Percentiles rank a stretch among this genome's conserved stretches.
Evolutionary conservation across 352 stramenopile species (phyloP).

Genomic region (Blastocystis sp.): DNA sequence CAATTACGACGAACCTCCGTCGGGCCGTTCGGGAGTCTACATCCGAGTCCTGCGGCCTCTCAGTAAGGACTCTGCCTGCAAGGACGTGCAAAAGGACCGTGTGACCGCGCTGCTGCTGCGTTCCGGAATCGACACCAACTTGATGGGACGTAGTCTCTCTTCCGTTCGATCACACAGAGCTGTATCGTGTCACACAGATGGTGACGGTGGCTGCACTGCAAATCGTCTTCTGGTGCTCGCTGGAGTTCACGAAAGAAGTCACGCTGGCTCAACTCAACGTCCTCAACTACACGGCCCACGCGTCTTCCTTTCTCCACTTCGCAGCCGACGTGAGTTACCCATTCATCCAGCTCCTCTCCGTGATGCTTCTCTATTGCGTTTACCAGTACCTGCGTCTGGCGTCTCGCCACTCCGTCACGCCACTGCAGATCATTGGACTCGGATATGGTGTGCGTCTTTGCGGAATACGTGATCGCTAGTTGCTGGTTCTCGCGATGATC

Average conservation of each 20-base stretch:
- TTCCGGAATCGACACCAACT: slow-evolving; percentile 27
- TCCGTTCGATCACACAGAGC: no score
- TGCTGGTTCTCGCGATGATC: not conserved
- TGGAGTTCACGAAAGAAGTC: slow-evolving; percentile 1
- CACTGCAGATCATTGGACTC: slow-evolving; percentile 6
- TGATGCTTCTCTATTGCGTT: not conserved
- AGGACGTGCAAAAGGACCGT: not conserved
- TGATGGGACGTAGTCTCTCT: slow-evolving; percentile 23
- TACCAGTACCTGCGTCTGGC: not conserved
- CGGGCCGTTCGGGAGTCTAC: not conserved
- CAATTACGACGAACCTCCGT: not conserved
- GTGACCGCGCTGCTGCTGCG: slow-evolving; percentile 3
- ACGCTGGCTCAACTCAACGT: not conserved
- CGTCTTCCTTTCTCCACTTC: not conserved
- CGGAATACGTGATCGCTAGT: not conserved
- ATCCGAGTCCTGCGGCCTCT: slow-evolving; percentile 20
- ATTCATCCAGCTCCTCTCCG: not conserved
- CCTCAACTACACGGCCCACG: not conserved
- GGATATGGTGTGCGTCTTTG: not conserved
- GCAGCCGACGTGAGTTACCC: not conserved
- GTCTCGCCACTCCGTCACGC: not conserved
- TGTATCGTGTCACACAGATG: not conserved
- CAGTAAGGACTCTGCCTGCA: not conserved
- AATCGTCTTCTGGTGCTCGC: slow-evolving; percentile 1
- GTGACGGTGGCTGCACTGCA: not conserved